Conservation (phyloP, 805 yeast species). For the Candida hispaniensis region DNA sequence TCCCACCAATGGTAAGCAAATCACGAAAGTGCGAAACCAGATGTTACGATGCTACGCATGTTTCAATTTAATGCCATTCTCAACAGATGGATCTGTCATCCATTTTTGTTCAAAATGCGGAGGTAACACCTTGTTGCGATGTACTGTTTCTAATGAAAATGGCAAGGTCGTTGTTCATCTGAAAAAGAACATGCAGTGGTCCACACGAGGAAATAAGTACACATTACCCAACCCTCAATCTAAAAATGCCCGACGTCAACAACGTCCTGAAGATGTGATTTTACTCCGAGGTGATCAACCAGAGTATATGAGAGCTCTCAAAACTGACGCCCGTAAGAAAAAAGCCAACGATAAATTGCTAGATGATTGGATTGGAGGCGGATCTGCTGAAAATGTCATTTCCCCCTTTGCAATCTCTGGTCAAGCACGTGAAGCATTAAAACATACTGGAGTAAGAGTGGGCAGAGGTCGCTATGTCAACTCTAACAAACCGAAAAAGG, state of each 20-base stretch:
- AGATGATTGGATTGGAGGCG: conserved; percentile 91
- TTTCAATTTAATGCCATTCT: conserved; percentile 68
- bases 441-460: conserved; percentile 59
- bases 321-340: conserved; percentile 79
- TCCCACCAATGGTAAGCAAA: conserved; percentile 70
- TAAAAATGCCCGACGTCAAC: conserved; percentile 49
- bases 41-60: conserved; percentile 98
- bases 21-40: conserved; percentile 75
- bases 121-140: conserved; percentile 78
- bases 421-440: conserved; percentile 36
- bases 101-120: conserved; percentile 96
- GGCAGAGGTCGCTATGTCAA: conserved; percentile 80
- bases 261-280: conserved; percentile 43
- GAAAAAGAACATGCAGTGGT: conserved; percentile 90
- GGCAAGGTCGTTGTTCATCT: conserved; percentile 83
- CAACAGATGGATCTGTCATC: conserved; percentile 53
- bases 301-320: conserved; percentile 80
- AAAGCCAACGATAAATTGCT: conserved; percentile 75
- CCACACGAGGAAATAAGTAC: conserved; percentile 71
- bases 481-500: conserved; percentile 33
- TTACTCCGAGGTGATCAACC: conserved; percentile 86
- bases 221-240: conserved; percentile 82
- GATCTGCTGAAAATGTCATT: conserved; percentile 62
- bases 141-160: conserved; percentile 74
- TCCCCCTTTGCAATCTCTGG: conserved; percentile 76